phyloP scores from a whole-genome alignment of 73 alveolate species.

The Symbiodinium natans region DNA sequence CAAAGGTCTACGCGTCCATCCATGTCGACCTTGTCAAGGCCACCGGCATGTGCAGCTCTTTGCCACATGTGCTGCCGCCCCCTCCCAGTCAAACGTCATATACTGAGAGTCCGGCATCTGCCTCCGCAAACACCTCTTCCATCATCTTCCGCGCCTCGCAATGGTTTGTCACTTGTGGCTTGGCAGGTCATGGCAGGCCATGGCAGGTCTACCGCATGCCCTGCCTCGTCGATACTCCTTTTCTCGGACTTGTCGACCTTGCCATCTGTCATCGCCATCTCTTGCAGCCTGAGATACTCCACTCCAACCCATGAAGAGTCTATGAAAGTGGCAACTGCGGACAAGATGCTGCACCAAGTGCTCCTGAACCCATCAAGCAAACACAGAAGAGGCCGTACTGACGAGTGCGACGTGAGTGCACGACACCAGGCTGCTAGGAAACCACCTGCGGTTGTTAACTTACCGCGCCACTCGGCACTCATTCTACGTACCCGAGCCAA shows the following conservation, averaged over 20 bases:
- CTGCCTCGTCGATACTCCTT: conserved; percentile 51
- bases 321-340: not conserved
- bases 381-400: too few species aligned
- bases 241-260: conserved; percentile 28
- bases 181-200: too few species aligned
- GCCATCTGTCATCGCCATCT: conserved; percentile 30
- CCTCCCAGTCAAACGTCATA: not conserved
- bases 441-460: too few species aligned
- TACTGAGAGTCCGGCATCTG: conserved; percentile 55
- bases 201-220: too few species aligned
- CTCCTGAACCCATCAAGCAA: too few species aligned
- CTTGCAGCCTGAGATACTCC: conserved; percentile 27
- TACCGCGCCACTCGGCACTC: too few species aligned
- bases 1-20: conserved; percentile 78
- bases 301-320: too few species aligned
- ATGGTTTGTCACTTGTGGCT: not conserved
- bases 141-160: conserved; percentile 52
- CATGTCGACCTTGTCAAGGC: conserved; percentile 24
- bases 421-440: too few species aligned
- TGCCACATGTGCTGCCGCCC: not conserved
- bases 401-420: too few species aligned
- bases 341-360: not conserved
- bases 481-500: too few species aligned
- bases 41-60: too few species aligned
- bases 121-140: conserved; percentile 53